These are phyloP conservation scores for Fusarium sp. DNA, from an alignment of 2,329 filamentous ascomycete genomes.

Conservation along the genomic window DNA sequence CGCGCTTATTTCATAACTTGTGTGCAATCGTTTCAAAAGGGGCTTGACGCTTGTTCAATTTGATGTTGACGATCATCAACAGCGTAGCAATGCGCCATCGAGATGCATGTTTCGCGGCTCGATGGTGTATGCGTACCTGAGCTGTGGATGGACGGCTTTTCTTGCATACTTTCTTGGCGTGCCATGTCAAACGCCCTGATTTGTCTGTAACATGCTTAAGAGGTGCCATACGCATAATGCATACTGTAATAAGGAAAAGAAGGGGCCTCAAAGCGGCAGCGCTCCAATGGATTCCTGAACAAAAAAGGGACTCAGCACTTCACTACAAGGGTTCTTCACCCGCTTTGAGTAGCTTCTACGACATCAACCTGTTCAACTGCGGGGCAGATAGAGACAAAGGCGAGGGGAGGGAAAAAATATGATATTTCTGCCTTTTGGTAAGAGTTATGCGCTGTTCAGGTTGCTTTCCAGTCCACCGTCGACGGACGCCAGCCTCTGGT, in stretches of 20 bases:
- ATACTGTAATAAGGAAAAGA: background rate
- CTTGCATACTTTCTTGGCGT: conserved; percentile 22
- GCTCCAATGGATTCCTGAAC: conserved; percentile 6
- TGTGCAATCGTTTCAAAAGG: conserved; percentile 13
- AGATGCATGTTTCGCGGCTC: conserved; percentile 33
- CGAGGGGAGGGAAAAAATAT: background rate
- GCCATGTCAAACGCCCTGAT: conserved; percentile 7
- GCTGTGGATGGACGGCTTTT: conserved; percentile 31
- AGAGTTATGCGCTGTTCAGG: conserved; percentile 10
- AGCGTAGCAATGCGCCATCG: conserved; percentile 32
- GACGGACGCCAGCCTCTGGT: background rate
- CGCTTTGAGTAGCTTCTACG: conserved; percentile 10
- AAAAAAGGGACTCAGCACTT: conserved; percentile 6
- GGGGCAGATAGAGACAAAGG: conserved; percentile 9
- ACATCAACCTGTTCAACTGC: conserved; percentile 10
- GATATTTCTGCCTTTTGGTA: conserved; percentile 10
- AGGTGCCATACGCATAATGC: conserved; percentile 21
- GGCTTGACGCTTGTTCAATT: conserved; percentile 10
- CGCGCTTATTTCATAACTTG: conserved; percentile 22
- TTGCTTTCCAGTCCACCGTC: background rate
- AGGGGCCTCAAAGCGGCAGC: conserved; percentile 31
- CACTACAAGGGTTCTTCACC: conserved; percentile 11
- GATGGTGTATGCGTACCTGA: conserved; percentile 35
- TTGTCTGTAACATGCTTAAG: conserved; percentile 17
- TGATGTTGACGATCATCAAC: conserved; percentile 26